Evolutionary conservation across 1,139 yeast species (phyloP), one percentile per base, ranked within the genome.

Genomic region (Taphrina deformans): DNA sequence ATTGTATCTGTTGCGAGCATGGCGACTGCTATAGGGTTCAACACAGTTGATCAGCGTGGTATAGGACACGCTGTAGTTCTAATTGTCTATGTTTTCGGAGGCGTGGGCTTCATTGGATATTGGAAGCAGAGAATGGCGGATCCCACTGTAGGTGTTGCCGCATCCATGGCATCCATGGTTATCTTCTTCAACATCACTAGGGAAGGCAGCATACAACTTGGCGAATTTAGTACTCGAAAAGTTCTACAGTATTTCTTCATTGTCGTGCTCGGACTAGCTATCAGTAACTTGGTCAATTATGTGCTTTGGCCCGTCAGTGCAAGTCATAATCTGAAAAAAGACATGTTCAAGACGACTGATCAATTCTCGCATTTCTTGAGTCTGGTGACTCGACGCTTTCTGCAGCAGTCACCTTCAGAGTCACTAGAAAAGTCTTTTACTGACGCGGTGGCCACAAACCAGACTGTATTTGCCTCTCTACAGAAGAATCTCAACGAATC

Each of bases 121-220:
- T 80, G 84, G 80, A 89, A 89, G 70, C 90, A 86, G 71, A 80
- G 82, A 69, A 83, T 88, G 62, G 82, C 83, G 69, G 84, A 83
- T 71, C 88, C 84, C 38, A 86, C 89, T 0, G 88, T 88, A 73
- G 88, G 87, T 70, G 88, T 93, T 16, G 93, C 96, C 0, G 87
- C 95, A 71, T 85, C 91, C 0, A 77, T 89, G 63, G 90, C 95
- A 0, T 85, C 89, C 18, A 87, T 89, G 64, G 82, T 88, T 9
- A 77, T 88, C 53, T 85, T 88, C 12, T 82, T 91, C 0, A 85
- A 89, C 69, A 80, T 89, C 51, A 83, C 88, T n/a, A 86, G 87
- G 71, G 96, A 89, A 72, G 93, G 92, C 12, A 82, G 88, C 55
- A 76, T 83, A 55, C 87, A 87, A 71, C 80, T 85, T 0, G 85